Conservation (phyloP, 768 basidiomycete genomes). For the Boletus eberwhitei region DNA sequence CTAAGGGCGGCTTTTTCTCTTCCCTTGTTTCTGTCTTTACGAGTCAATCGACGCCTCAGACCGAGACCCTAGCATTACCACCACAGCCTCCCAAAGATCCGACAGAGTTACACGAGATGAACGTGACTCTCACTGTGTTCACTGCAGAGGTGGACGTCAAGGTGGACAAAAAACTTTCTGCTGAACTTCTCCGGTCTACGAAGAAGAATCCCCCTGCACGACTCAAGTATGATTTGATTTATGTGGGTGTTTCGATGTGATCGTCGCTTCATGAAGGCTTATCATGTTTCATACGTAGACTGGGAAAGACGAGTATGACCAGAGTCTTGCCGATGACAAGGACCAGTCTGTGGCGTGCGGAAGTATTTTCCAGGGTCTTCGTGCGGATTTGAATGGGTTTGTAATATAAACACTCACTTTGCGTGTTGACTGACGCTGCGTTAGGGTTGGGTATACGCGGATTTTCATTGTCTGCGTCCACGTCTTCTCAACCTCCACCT, state of each 20-base stretch:
- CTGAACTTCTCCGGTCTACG: slow-evolving; percentile 83
- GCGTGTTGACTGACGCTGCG: no score
- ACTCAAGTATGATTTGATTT: slow-evolving; percentile 81
- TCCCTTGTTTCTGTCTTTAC: no score
- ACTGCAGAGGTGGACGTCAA: slow-evolving; percentile 50
- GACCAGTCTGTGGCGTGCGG: slow-evolving; percentile 47
- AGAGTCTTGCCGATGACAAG: slow-evolving; percentile 65
- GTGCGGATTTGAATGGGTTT: slow-evolving; percentile 82
- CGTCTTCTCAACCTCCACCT: no score
- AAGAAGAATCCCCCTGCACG: slow-evolving; percentile 88
- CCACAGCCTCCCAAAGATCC: slow-evolving; percentile 4
- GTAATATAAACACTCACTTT: slow-evolving; percentile 12
- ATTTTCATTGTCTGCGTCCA: slow-evolving; percentile 8
- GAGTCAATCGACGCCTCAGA: slow-evolving; percentile 12
- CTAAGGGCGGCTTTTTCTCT: no score
- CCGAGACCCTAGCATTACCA: slow-evolving; percentile 3
- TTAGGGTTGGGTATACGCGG: no score
- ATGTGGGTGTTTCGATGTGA: slow-evolving; percentile 29
- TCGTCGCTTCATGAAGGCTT: neutral
- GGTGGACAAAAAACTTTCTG: slow-evolving; percentile 59
- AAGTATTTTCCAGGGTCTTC: slow-evolving; percentile 74
- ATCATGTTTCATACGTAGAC: slow-evolving; percentile 44
- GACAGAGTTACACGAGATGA: slow-evolving; percentile 12
- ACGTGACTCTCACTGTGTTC: slow-evolving; percentile 33
- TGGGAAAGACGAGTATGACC: slow-evolving; percentile 76